Percentiles rank a stretch among this genome's conserved stretches.
phyloP scores from a whole-genome alignment of 495 filamentous ascomycete species.

The Apodospora peruviana region DNA sequence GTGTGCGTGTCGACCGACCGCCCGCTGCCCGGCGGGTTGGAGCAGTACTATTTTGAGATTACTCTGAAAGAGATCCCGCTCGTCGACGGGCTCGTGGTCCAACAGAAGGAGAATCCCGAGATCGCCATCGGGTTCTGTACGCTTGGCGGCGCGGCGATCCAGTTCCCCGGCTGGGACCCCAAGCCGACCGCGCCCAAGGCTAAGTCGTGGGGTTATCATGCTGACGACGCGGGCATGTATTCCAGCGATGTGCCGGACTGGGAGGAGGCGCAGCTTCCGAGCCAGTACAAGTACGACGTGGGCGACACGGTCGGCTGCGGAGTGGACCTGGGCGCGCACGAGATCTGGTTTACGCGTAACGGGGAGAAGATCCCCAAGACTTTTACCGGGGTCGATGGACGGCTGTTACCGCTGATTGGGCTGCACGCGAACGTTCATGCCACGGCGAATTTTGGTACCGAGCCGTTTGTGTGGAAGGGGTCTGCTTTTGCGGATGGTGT shows the following conservation, averaged over 20 bases:
- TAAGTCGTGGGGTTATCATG: slow-evolving; percentile 16
- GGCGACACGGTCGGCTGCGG: slow-evolving; percentile 21
- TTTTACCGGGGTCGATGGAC: slow-evolving; percentile 8
- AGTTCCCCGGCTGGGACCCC: slow-evolving; percentile 14
- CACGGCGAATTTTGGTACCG: slow-evolving; percentile 16
- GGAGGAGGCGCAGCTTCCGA: neutral
- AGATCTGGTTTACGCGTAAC: slow-evolving; percentile 24
- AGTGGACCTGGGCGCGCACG: slow-evolving; percentile 12
- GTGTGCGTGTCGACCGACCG: slow-evolving; percentile 16
- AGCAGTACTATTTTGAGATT: slow-evolving; percentile 21
- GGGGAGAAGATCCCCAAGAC: slow-evolving; percentile 4
- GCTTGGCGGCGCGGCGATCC: slow-evolving; percentile 14
- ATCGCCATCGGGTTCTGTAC: slow-evolving; percentile 21
- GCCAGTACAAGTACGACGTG: neutral
- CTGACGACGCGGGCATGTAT: slow-evolving; percentile 12
- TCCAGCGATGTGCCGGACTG: neutral
- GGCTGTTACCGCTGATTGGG: slow-evolving; percentile 21
- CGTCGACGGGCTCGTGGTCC: neutral
- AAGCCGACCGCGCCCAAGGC: neutral
- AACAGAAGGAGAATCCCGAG: neutral
- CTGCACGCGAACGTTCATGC: slow-evolving; percentile 7
- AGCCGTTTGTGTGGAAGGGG: slow-evolving; percentile 10
- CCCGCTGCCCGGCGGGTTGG: slow-evolving; percentile 19
- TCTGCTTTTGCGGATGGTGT: too few relatives aligned
- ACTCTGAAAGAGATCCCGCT: neutral